Percentiles rank a stretch among this genome's conserved stretches.
phyloP scores from a whole-genome alignment of 108 stramenopile genomes.

The Fistulifera solaris region DNA sequence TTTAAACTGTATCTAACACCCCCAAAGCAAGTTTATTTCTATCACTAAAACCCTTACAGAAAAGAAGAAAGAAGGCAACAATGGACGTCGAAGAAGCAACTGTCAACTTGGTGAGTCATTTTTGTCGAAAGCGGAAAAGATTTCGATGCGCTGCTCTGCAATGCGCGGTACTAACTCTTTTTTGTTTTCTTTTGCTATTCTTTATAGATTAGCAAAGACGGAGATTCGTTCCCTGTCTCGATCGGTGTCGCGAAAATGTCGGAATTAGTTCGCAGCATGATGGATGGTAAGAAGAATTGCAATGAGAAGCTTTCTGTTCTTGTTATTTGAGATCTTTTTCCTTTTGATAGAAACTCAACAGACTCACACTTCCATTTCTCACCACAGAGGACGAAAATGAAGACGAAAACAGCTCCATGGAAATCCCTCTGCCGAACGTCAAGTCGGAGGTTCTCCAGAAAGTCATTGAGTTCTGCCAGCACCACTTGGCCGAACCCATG shows the following conservation, averaged over 20 bases:
- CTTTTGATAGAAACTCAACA: not conserved
- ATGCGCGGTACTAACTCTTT: not conserved
- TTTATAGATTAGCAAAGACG: slow-evolving; percentile 88
- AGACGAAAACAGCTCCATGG: slow-evolving; percentile 82
- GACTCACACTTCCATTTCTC: slow-evolving; percentile 4
- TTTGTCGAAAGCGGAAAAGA: not conserved
- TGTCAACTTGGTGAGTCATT: slow-evolving; percentile 10
- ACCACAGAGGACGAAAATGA: slow-evolving; percentile 65
- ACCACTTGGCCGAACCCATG: slow-evolving; percentile 92
- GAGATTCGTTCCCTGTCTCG: slow-evolving; percentile 88
- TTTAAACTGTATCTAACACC: too few relatives aligned
- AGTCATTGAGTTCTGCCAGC: slow-evolving; percentile 98
- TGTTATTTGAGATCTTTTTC: too few relatives aligned
- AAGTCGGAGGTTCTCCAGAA: slow-evolving; percentile 90
- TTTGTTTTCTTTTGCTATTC: not conserved
- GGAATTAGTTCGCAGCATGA: slow-evolving; percentile 97
- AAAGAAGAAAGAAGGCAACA: not conserved
- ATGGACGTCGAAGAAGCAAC: slow-evolving; percentile 11
- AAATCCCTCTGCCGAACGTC: slow-evolving; percentile 99
- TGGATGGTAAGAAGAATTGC: slow-evolving; percentile 54
- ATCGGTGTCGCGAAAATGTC: slow-evolving; percentile 93
- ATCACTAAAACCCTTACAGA: not conserved
- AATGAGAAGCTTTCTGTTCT: too few relatives aligned
- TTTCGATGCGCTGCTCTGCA: not conserved
- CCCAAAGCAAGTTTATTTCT: too few relatives aligned